A percentile compares a stretch with the other conserved stretches of the same genome.
Conservation (phyloP, 306 rosid species). For the Gastrolobium villosum region DNA sequence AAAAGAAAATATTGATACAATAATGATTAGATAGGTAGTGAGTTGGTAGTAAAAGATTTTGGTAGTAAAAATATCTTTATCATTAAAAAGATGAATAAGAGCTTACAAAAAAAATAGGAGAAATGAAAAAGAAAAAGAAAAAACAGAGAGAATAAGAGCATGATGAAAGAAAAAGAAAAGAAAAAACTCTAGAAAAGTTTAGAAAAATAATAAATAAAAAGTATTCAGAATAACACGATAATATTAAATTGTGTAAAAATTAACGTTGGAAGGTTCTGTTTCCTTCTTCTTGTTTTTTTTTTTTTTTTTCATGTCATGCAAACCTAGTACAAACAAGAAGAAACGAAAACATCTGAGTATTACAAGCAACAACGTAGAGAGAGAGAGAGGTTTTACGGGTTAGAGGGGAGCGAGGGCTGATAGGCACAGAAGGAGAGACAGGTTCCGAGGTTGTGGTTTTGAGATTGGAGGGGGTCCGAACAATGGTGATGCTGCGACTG, state of each 20-base stretch:
- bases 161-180: too few species aligned
- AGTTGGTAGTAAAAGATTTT: too few species aligned
- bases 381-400: constrained; percentile 55
- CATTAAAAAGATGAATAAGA: too few species aligned
- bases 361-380: neutral
- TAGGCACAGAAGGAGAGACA: constrained; percentile 50
- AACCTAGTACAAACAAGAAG: constrained; percentile 1
- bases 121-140: neutral
- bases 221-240: too few species aligned
- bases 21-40: too few species aligned
- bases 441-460: constrained; percentile 43
- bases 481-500: constrained; percentile 78
- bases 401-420: constrained; percentile 67
- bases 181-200: too few species aligned
- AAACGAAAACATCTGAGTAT: neutral
- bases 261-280: neutral
- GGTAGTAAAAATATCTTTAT: too few species aligned
- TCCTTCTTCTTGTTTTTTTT: too few species aligned
- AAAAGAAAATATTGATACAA: too few species aligned
- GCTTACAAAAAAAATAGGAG: too few species aligned
- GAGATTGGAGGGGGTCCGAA: constrained; percentile 43
- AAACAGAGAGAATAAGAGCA: neutral
- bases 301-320: neutral
- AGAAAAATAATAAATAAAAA: too few species aligned
- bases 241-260: too few species aligned